These are phyloP conservation scores for Colletotrichum tamarilloi DNA, from an alignment of 2,329 filamentous ascomycete genomes.

Conservation along the genomic window DNA sequence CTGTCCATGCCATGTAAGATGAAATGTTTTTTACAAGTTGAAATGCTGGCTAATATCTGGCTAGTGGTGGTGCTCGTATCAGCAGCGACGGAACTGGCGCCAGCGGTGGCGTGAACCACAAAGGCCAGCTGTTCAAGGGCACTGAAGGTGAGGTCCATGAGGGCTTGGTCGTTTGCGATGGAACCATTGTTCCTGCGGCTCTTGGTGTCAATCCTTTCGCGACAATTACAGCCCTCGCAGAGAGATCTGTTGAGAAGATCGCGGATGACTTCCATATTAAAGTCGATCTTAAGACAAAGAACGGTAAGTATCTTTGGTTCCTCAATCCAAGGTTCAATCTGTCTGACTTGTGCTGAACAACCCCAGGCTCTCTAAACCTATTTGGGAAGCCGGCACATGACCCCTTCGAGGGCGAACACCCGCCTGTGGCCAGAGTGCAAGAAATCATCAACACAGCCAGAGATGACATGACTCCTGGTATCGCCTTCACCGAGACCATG, in stretches of 20 bases:
- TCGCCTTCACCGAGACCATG: slow-evolving; percentile 75
- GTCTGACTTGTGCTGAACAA: too few relatives aligned
- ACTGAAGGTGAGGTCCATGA: slow-evolving; percentile 59
- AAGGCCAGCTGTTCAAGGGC: slow-evolving; percentile 69
- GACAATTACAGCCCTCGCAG: slow-evolving; percentile 76
- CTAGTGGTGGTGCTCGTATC: slow-evolving; percentile 68
- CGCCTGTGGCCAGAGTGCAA: slow-evolving; percentile 48
- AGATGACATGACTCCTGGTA: slow-evolving; percentile 57
- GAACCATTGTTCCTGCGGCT: slow-evolving; percentile 68
- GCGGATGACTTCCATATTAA: slow-evolving; percentile 51
- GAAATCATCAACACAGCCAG: slow-evolving; percentile 54
- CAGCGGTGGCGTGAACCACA: slow-evolving; percentile 70
- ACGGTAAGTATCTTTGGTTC: not conserved
- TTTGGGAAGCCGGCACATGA: slow-evolving; percentile 58
- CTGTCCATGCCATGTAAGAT: slow-evolving; percentile 71
- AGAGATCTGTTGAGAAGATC: slow-evolving; percentile 68
- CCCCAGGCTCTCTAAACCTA: slow-evolving; percentile 60
- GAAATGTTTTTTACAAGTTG: not conserved
- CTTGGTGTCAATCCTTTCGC: slow-evolving; percentile 76
- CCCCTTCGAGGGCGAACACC: slow-evolving; percentile 40
- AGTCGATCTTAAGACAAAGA: slow-evolving; percentile 59
- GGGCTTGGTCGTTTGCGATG: slow-evolving; percentile 72
- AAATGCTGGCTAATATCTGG: not conserved
- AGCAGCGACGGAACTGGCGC: slow-evolving; percentile 65
- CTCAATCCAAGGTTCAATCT: too few relatives aligned